phyloP scores from a whole-genome alignment of 140 eudicot genomes.

The Senecio squalidus region DNA sequence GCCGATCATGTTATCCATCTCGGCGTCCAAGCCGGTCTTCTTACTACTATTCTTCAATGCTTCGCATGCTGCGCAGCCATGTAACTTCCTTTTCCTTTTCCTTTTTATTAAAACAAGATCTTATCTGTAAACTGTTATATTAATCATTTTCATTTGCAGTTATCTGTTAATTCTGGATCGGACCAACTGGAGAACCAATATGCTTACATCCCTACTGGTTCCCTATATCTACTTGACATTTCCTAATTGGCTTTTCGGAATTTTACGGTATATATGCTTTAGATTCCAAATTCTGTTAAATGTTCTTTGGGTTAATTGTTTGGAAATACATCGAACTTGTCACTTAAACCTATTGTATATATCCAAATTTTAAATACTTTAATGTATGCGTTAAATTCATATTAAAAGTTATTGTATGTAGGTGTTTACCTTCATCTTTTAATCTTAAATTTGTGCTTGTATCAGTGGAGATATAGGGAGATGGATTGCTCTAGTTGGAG shows the following conservation, averaged over 20 bases:
- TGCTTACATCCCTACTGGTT: conserved; percentile 74
- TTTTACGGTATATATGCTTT: conserved; percentile 38
- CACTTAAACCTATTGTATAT: too few species aligned
- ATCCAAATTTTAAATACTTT: too few species aligned
- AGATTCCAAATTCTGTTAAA: not conserved
- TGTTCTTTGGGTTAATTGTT: too few species aligned
- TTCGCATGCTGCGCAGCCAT: conserved; percentile 72
- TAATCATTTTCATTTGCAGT: conserved; percentile 38
- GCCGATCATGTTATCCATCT: conserved; percentile 68
- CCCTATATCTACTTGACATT: conserved; percentile 80
- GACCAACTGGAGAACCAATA: conserved; percentile 90
- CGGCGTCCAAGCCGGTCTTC: conserved; percentile 59
- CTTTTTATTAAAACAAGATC: too few species aligned
- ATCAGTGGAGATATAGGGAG: conserved; percentile 77
- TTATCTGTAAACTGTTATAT: too few species aligned
- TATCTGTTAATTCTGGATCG: conserved; percentile 70
- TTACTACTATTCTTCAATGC: conserved; percentile 72
- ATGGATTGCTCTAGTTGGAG: conserved; percentile 70
- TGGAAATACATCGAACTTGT: too few species aligned
- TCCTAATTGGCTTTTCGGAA: conserved; percentile 53
- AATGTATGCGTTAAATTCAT: too few species aligned
- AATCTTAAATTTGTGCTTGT: not conserved
- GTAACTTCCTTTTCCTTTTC: too few species aligned
- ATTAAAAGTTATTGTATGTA: too few species aligned
- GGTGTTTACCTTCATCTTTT: not conserved